Percentiles rank a stretch among this genome's conserved stretches.
These are phyloP conservation scores for Zoysia pacifica DNA, from an alignment of 176 grass and related monocot genomes.

Conservation along the genomic window DNA sequence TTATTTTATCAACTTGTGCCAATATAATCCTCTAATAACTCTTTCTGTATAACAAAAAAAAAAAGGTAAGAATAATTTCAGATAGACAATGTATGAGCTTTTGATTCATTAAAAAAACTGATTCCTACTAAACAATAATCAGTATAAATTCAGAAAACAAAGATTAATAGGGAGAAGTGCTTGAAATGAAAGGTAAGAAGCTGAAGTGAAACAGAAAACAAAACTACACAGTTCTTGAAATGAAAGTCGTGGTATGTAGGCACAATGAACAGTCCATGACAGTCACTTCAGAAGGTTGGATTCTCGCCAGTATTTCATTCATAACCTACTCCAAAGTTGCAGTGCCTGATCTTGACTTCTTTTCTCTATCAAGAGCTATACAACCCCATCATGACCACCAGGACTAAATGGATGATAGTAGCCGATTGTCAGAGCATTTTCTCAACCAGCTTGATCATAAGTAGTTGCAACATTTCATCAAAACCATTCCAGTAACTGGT, in stretches of 20 bases:
- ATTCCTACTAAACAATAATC: too few relatives aligned
- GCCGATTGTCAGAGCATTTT: slow-evolving; percentile 40
- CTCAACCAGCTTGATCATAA: slow-evolving; percentile 29
- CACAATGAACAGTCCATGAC: slow-evolving; percentile 19
- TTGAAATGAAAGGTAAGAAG: too few relatives aligned
- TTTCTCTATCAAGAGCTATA: slow-evolving; percentile 47
- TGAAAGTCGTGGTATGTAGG: slow-evolving; percentile 26
- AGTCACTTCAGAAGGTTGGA: slow-evolving; percentile 26
- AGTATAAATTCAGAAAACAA: too few relatives aligned
- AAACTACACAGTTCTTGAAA: slow-evolving; percentile 24
- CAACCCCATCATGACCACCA: neutral
- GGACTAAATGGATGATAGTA: slow-evolving; percentile 32
- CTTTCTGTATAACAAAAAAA: too few relatives aligned
- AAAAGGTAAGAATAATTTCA: too few relatives aligned
- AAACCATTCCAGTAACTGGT: slow-evolving; percentile 19
- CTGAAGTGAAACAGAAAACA: neutral
- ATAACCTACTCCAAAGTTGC: slow-evolving; percentile 42
- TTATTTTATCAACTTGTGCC: too few relatives aligned
- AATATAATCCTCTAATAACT: too few relatives aligned
- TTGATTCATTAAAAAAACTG: too few relatives aligned
- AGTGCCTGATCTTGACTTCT: slow-evolving; percentile 37
- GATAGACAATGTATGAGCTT: too few relatives aligned
- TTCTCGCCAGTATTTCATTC: slow-evolving; percentile 35
- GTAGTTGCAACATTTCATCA: slow-evolving; percentile 21
- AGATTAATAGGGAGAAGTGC: too few relatives aligned